Evolutionary conservation across 805 yeast species (phyloP), one percentile per base, ranked within the genome.

Genomic region (Saturnispora gosingensis): DNA sequence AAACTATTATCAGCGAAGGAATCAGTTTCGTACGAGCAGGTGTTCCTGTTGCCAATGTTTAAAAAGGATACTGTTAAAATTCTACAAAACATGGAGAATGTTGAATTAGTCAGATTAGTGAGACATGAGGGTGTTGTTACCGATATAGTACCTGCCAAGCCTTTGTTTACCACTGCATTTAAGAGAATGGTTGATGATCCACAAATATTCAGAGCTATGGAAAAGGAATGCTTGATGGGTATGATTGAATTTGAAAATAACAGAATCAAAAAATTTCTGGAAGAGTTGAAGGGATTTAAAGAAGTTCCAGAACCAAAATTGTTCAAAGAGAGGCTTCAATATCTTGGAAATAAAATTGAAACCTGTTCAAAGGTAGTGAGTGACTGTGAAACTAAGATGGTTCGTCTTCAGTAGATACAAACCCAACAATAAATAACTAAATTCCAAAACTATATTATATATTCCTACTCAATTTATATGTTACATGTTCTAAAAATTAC

Each of bases 131-230:
- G 97, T 16, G 76, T 88, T 27, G 67, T 87, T 20, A 70, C 73
- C 44, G 75, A 76, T 6, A 77, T 93, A 18, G 67, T 69, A 20
- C 88, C 96, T 1, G 95, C 96, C 0, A 82, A 89, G 59, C 98
- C 99, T 2, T 69, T 93, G 22, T 89, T 73, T 65, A 75, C 76
- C 52, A 86, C 90, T 0, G 96, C 98, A 0, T 93, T 91, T 68
- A 60, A 72, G 52, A 76, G 77, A 53, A 72, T 93, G 61, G 75
- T 81, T 3, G 57, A 72, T 2, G 90, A 89, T 62, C 60, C 70
- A 15, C 72, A 74, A 16, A 67, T 85, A 6, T 76, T 72, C 51
- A 78, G 78, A 24, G 72, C 80, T 11, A 74, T 87, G 64, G 95
- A 88, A 63, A 72, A 83, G 2, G 74, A 78, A 24, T 81, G 82